Percentiles rank a stretch among this genome's conserved stretches.
Evolutionary conservation across 2,329 filamentous ascomycete genomes (phyloP).

Genomic region (Xylariaceae sp.): DNA sequence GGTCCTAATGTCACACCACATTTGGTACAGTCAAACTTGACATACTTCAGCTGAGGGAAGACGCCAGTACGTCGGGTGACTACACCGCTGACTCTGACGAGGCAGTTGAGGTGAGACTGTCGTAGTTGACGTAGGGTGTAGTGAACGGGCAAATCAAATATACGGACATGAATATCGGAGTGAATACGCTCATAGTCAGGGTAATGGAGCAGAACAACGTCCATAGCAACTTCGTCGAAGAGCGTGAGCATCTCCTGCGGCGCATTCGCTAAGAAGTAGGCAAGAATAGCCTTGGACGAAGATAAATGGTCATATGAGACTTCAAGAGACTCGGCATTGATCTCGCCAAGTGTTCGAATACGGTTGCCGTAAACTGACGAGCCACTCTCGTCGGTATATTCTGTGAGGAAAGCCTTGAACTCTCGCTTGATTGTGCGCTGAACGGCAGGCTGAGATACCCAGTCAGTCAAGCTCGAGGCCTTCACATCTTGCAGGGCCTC

Average conservation of each 20-base stretch:
- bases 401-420: constrained; percentile 96
- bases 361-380: constrained; percentile 94
- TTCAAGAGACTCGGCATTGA: constrained; percentile 95
- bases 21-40: constrained; percentile 97
- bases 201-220: constrained; percentile 93
- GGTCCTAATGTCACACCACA: constrained; percentile 91
- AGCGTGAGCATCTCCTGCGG: constrained; percentile 94
- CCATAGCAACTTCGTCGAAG: constrained; percentile 96
- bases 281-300: constrained; percentile 88
- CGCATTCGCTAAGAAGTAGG: constrained; percentile 94
- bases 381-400: constrained; percentile 89
- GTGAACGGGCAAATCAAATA: constrained; percentile 90
- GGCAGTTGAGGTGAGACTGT: constrained; percentile 93
- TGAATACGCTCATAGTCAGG: constrained; percentile 98
- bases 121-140: constrained; percentile 95
- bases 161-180: constrained; percentile 95
- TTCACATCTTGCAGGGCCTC: constrained; percentile 94
- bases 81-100: constrained; percentile 92
- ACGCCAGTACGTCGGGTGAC: constrained; percentile 94
- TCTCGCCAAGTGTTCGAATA: constrained; percentile 92
- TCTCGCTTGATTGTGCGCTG: constrained; percentile 93
- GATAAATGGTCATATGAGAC: constrained; percentile 94
- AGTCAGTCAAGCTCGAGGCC: constrained; percentile 89
- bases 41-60: constrained; percentile 97
- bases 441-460: constrained; percentile 89